Evolutionary conservation across 805 yeast species (phyloP).

Genomic region (Starmera dryadoides): DNA sequence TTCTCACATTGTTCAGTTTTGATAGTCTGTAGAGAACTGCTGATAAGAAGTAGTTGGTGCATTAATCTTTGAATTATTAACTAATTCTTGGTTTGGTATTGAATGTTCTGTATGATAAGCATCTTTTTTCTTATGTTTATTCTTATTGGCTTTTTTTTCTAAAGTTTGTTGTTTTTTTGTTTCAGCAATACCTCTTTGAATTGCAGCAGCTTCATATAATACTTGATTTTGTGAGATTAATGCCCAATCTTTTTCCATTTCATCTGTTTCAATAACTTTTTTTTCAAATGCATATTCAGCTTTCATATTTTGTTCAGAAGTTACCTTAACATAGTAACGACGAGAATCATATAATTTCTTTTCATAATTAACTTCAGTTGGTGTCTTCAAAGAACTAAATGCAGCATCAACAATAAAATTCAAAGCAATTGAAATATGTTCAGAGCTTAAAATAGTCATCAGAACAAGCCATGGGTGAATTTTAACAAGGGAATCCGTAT

Average conservation of each 20-base stretch:
- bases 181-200: slow-evolving; percentile 8
- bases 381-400: slow-evolving; percentile 25
- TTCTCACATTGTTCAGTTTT: no score
- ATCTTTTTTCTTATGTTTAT: no score
- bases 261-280: background rate
- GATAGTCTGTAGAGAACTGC: no score
- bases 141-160: no score
- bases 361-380: slow-evolving; percentile 23
- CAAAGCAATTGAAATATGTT: slow-evolving; percentile 43
- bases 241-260: slow-evolving; percentile 9
- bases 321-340: no score
- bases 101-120: no score
- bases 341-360: slow-evolving; percentile 12
- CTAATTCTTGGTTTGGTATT: no score
- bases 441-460: slow-evolving; percentile 39
- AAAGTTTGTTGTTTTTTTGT: slow-evolving; percentile 1
- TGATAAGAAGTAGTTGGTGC: no score
- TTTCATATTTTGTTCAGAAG: no score
- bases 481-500: slow-evolving; percentile 17
- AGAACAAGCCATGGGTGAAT: slow-evolving; percentile 31
- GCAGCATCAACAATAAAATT: slow-evolving; percentile 28
- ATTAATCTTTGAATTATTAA: no score
- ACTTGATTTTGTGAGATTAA: slow-evolving; percentile 4
- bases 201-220: slow-evolving; percentile 9
- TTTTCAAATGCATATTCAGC: background rate